These are phyloP conservation scores for Solanum paucissectum DNA, from an alignment of 257 asterid genomes.

Conservation along the genomic window DNA sequence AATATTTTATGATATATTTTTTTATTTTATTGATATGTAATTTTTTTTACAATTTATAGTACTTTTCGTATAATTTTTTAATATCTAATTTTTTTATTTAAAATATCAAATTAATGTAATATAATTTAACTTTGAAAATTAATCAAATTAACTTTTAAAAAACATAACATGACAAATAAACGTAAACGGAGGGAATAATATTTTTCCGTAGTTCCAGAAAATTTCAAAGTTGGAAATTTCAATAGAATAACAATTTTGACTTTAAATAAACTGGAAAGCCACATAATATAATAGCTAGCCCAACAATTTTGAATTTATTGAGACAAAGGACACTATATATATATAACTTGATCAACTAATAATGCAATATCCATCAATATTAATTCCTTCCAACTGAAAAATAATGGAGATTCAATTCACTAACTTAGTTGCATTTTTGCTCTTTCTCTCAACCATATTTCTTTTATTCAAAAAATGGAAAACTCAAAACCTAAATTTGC, in stretches of 20 bases:
- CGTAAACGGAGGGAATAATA: no score
- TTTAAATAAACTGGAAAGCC: background rate
- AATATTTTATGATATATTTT: no score
- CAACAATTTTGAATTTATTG: background rate
- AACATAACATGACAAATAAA: no score
- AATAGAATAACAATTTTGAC: background rate
- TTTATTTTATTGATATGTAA: no score
- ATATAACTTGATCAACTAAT: background rate
- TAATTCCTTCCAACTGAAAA: background rate
- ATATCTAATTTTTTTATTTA: no score
- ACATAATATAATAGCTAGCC: background rate
- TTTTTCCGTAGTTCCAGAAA: no score
- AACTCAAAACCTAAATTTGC: background rate
- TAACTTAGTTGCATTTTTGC: background rate
- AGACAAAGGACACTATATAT: background rate
- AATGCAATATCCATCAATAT: background rate
- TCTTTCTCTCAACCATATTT: background rate
- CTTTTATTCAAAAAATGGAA: background rate
- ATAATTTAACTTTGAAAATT: no score
- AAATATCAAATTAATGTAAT: no score
- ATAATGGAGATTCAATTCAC: background rate
- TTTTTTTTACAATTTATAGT: no score
- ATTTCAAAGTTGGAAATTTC: background rate
- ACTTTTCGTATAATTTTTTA: no score
- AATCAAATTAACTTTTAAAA: no score